phyloP scores from a whole-genome alignment of 2,329 filamentous ascomycete genomes.

The Alternaria sp. region DNA sequence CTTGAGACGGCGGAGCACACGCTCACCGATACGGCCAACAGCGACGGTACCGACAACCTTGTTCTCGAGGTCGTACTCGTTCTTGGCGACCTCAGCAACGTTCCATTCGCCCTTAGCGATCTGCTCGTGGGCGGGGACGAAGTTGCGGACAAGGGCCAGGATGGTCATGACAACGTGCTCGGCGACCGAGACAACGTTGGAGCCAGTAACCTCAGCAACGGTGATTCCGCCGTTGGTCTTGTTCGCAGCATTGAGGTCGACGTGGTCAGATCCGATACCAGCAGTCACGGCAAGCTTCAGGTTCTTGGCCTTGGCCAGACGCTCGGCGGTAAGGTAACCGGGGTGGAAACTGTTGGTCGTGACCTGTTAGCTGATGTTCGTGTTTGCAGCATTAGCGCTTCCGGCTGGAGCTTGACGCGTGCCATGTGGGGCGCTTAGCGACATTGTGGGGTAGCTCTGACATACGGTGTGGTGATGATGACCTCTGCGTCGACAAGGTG shows the following conservation, averaged over 20 bases:
- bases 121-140: slow-evolving; percentile 95
- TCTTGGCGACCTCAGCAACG: slow-evolving; percentile 94
- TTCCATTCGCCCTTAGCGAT: slow-evolving; percentile 91
- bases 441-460: slow-evolving; percentile 43
- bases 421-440: slow-evolving; percentile 42
- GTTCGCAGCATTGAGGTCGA: slow-evolving; percentile 96
- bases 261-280: slow-evolving; percentile 97
- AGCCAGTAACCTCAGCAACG: slow-evolving; percentile 96
- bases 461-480: slow-evolving; percentile 97
- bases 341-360: slow-evolving; percentile 80
- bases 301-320: slow-evolving; percentile 97
- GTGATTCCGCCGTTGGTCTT: slow-evolving; percentile 97
- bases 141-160: slow-evolving; percentile 94
- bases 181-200: slow-evolving; percentile 97
- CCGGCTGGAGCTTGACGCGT: slow-evolving; percentile 22
- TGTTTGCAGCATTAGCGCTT: slow-evolving; percentile 23
- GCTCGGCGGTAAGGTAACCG: slow-evolving; percentile 95
- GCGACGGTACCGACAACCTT: slow-evolving; percentile 98
- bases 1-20: slow-evolving; percentile 94
- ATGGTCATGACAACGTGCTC: slow-evolving; percentile 99
- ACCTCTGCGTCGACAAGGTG: slow-evolving; percentile 96
- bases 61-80: slow-evolving; percentile 95
- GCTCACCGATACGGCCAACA: slow-evolving; percentile 97
- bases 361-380: slow-evolving; percentile 25
- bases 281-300: slow-evolving; percentile 97